These are phyloP conservation scores for Wickerhamomyces mucosus DNA, from an alignment of 805 yeast species.

Conservation along the genomic window DNA sequence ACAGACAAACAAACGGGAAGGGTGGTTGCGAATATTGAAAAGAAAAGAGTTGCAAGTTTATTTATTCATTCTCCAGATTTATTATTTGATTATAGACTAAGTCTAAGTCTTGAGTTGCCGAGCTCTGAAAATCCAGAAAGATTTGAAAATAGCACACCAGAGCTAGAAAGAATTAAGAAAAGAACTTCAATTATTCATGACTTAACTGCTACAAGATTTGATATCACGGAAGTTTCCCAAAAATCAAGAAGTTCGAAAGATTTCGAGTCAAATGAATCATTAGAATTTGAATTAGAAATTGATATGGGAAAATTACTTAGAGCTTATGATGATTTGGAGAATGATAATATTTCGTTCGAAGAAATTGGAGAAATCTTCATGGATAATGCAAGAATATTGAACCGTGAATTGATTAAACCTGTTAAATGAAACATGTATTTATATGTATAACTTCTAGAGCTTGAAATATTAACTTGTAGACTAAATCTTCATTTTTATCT, in stretches of 20 bases:
- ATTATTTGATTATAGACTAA: constrained; percentile 65
- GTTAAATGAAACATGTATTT: no score
- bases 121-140: constrained; percentile 46
- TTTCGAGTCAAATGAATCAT: constrained; percentile 19
- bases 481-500: no score
- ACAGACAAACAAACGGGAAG: constrained; percentile 62
- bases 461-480: no score
- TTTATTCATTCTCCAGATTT: constrained; percentile 68
- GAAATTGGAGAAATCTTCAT: constrained; percentile 47
- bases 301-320: constrained; percentile 32
- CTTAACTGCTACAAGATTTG: constrained; percentile 66
- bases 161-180: constrained; percentile 57
- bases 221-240: constrained; percentile 49
- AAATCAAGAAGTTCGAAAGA: constrained; percentile 18
- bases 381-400: constrained; percentile 45
- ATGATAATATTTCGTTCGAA: constrained; percentile 38
- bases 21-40: constrained; percentile 58
- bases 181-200: constrained; percentile 64
- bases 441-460: no score
- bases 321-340: constrained; percentile 28
- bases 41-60: constrained; percentile 65
- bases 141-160: constrained; percentile 43
- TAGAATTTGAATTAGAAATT: constrained; percentile 45
- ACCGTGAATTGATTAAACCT: constrained; percentile 15
- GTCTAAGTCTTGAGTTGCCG: constrained; percentile 73